Evolutionary conservation across 306 rosid species (phyloP), one percentile per base, ranked within the genome.

Genomic region (Quercus gilva): DNA sequence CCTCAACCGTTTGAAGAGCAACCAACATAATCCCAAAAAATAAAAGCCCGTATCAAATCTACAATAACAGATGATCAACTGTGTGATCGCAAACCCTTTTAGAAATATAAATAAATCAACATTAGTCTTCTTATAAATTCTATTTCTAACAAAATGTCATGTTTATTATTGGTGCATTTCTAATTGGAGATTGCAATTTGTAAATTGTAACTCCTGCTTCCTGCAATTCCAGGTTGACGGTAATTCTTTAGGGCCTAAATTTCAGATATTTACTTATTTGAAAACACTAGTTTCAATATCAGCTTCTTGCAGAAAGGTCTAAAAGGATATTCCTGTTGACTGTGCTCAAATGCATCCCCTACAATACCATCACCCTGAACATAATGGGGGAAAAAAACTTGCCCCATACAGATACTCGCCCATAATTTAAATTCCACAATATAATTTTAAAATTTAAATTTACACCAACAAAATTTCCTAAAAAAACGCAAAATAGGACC

Each of bases 381-480:
- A 21, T 4, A 69, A 14, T 35, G 45, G 11, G 18, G 49, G 2
- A 41, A 41, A 71, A 37, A 19, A 55, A 33, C 45, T 20, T 65
- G 65, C 82, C 73, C 59, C 68, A 63, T 59, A 71, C 55, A 82
- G 64, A 31, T 52, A 4, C 55, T 41, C 35, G 7, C 37, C 76
- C 76, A 33, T 45, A 55, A n/a, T 57, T 78, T 52, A 20, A 29
- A 37, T 74, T 49, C 78, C 64, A 63, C 65, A 20, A 63, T 59
- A 43, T 21, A 41, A 43, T 55, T 59, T 69, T 5, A 53, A 21
- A 45, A 19, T 52, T 69, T 21, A 74, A 71, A 64, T 65, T 41
- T 80, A 80, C 82, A 77, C 31, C 58, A 57, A 64, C 31, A 64
- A 3, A 64, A 29, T 28, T 28, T 14, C 37, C 37, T 26, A 28